Evolutionary conservation across 164 flowering plant genomes (phyloP).

Genomic region (Vitis riparia): DNA sequence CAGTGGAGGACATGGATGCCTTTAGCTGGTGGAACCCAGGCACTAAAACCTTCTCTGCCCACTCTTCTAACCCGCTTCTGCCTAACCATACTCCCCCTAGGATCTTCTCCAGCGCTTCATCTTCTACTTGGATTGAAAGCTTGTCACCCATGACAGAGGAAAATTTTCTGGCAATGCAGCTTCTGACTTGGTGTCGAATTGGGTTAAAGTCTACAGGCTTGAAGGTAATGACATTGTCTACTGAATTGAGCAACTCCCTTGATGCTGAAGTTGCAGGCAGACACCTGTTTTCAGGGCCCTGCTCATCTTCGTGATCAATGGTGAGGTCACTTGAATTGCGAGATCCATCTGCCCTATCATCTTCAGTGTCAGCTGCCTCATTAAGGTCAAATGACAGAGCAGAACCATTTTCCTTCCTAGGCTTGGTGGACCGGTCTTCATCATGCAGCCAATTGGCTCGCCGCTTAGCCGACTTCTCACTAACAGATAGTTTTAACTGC

Average conservation of each 20-base stretch:
- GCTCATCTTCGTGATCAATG: constrained; percentile 60
- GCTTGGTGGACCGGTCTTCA: constrained; percentile 44
- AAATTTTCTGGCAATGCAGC: constrained; percentile 46
- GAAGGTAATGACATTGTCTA: constrained; percentile 67
- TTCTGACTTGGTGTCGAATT: constrained; percentile 34
- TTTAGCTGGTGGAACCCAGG: constrained; percentile 71
- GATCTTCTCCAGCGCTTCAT: constrained; percentile 63
- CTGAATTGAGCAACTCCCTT: constrained; percentile 45
- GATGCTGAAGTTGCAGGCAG: constrained; percentile 26
- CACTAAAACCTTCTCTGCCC: constrained; percentile 61
- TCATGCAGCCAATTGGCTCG: constrained; percentile 56
- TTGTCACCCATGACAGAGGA: constrained; percentile 33
- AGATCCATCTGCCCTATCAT: constrained; percentile 59
- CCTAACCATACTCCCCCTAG: constrained; percentile 75
- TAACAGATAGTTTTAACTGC: constrained; percentile 53
- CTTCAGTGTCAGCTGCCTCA: constrained; percentile 52
- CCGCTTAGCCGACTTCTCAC: constrained; percentile 52
- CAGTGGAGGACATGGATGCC: constrained; percentile 15
- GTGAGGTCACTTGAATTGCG: constrained; percentile 84
- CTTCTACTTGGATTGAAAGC: constrained; percentile 45
- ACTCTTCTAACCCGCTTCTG: constrained; percentile 53
- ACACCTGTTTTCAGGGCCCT: constrained; percentile 23
- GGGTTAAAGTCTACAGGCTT: constrained; percentile 61
- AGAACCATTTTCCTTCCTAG: constrained; percentile 42
- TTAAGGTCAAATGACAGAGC: constrained; percentile 71